Evolutionary conservation across 2,329 filamentous ascomycete species (phyloP), one percentile per base, ranked within the genome.

Genomic region (Fusarium sp.): DNA sequence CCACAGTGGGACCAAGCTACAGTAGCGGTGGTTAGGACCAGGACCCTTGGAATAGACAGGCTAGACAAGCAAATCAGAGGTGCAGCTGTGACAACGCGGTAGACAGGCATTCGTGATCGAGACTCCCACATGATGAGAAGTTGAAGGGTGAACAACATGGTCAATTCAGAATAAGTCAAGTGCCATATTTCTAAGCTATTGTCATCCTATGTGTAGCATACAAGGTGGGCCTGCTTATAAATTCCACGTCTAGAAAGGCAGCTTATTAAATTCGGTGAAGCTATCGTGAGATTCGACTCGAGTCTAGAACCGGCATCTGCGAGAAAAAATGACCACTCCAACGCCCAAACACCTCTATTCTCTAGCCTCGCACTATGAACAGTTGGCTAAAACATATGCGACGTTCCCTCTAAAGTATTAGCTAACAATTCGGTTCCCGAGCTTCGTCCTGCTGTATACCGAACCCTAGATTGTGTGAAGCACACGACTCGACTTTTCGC

Each of bases 241-340:
- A 60, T 54, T 33, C 55, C 50, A 26, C 57, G 36, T 28, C 57
- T 33, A 31, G 46, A 39, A 51, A 50, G 40, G 60, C 36, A 42
- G 31, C 38, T 65, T 45, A 46, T 43, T 40, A 31, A 38, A 51
- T 36, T 57, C 50, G 57, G 53, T 69, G 66, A 69, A 69, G 66
- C 66, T 56, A 69, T 69, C 66, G 65, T 62, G 65, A 69, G 61
- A 67, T 62, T 57, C 45, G 42, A 51, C 46, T 24, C 14, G 31
- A 52, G 45, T 69, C 63, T 69, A 69, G 66, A 67, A 65, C 58
- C 65, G 61, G 62, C 26, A 56, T 38, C 42, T 62, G 61, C 38
- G 43, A 62, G 22, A 15, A 10, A 44, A 38, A 33, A 51, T 33
- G 40, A 49, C 57, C 38, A 31, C 43, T 55, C 52, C 47, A 55